Conservation (phyloP, 2,329 filamentous ascomycete genomes). For the Aspergillus candidus region DNA sequence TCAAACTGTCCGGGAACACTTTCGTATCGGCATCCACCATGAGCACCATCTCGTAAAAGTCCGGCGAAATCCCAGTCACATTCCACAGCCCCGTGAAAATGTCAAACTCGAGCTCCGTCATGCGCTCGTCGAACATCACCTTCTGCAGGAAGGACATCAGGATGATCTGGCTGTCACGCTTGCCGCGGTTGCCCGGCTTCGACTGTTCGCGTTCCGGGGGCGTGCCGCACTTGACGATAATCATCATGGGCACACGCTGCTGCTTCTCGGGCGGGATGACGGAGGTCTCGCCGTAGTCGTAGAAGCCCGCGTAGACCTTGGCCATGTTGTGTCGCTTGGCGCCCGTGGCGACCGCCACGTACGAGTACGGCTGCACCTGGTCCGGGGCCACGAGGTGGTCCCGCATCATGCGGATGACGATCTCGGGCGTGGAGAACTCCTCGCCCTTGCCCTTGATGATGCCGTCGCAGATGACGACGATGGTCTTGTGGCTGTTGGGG, state of each 20-base stretch:
- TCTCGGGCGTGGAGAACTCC: conserved; percentile 77
- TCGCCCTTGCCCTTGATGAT: conserved; percentile 96
- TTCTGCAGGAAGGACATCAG: conserved; percentile 99
- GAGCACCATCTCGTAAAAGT: conserved; percentile 95
- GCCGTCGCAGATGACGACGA: conserved; percentile 93
- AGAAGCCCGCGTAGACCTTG: conserved; percentile 96
- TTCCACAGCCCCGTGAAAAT: conserved; percentile 99
- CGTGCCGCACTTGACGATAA: conserved; percentile 92
- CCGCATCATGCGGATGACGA: conserved; percentile 88
- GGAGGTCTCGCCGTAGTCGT: conserved; percentile 84
- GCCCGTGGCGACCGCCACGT: conserved; percentile 91
- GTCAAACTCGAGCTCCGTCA: conserved; percentile 98
- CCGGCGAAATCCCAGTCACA: conserved; percentile 93
- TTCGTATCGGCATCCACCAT: conserved; percentile 99
- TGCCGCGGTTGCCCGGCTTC: conserved; percentile 95
- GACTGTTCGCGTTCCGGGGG: conserved; percentile 72
- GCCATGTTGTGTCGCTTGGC: conserved; percentile 99
- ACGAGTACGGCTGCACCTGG: conserved; percentile 85
- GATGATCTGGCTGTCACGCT: conserved; percentile 98
- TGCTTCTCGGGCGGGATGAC: conserved; percentile 77
- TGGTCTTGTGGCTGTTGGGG: conserved; percentile 96
- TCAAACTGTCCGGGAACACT: conserved; percentile 95
- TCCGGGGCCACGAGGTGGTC: conserved; percentile 74
- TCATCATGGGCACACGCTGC: conserved; percentile 95
- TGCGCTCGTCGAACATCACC: conserved; percentile 99